Evolutionary conservation across 208 protist species (phyloP).

Genomic region (Crithidia sp.): DNA sequence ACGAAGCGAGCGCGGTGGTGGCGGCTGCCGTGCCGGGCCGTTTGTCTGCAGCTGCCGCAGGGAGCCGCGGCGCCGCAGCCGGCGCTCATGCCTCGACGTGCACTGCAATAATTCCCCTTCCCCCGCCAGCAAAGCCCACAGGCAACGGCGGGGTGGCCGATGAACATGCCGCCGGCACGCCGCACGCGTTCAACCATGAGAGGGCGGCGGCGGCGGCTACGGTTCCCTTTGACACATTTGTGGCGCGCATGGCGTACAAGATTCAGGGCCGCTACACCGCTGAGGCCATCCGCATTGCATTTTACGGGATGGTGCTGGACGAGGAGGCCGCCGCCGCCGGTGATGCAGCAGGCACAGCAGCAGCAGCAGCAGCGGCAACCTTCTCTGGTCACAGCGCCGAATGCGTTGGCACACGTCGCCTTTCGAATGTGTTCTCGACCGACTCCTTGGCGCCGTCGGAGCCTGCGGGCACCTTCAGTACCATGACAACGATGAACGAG

Average conservation of each 20-base stretch:
- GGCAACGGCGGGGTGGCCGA: neutral
- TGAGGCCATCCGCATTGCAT: constrained; percentile 66
- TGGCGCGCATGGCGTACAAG: constrained; percentile 72
- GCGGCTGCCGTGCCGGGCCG: too few species aligned
- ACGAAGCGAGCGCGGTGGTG: too few species aligned
- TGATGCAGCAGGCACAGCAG: neutral
- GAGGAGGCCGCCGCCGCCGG: constrained; percentile 18
- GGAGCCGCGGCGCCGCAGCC: too few species aligned
- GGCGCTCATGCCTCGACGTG: too few species aligned
- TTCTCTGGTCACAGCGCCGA: neutral
- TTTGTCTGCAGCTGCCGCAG: too few species aligned
- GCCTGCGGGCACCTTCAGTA: constrained; percentile 16
- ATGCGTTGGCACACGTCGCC: neutral
- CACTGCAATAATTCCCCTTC: too few species aligned
- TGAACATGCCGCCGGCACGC: neutral
- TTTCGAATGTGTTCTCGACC: constrained; percentile 20
- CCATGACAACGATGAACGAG: constrained; percentile 6
- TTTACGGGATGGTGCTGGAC: constrained; percentile 58
- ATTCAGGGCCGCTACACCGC: constrained; percentile 77
- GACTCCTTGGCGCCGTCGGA: constrained; percentile 29
- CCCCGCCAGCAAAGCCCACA: too few species aligned
- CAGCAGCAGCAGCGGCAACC: neutral
- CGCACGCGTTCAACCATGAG: too few species aligned
- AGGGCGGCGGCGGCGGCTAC: too few species aligned
- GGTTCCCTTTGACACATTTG: constrained; percentile 74